phyloP scores from a whole-genome alignment of 2,329 filamentous ascomycete genomes.

The Fusarium concolor region DNA sequence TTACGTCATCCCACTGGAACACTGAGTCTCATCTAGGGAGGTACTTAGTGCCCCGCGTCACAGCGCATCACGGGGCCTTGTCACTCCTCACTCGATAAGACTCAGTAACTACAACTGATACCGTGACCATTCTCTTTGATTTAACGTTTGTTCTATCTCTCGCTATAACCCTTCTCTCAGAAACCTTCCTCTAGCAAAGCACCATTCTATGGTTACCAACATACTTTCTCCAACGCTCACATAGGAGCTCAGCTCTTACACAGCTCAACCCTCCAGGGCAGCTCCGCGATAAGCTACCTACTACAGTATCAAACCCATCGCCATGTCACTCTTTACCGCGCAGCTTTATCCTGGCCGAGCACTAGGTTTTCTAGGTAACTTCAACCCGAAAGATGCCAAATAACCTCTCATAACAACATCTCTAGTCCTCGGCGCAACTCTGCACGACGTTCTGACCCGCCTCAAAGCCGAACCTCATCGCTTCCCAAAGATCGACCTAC shows the following conservation, averaged over 20 bases:
- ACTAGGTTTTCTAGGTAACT: slow-evolving; percentile 69
- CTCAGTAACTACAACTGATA: slow-evolving; percentile 8
- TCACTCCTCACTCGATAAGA: slow-evolving; percentile 38
- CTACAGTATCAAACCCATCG: slow-evolving; percentile 6
- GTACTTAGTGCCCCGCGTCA: slow-evolving; percentile 29
- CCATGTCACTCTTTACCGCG: slow-evolving; percentile 65
- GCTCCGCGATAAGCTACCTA: slow-evolving; percentile 31
- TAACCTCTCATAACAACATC: neutral
- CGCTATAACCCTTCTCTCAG: neutral
- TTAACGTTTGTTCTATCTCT: neutral
- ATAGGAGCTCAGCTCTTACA: slow-evolving; percentile 32
- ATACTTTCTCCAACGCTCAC: slow-evolving; percentile 4
- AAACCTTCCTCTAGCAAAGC: neutral
- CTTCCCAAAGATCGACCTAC: slow-evolving; percentile 85
- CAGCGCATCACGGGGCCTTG: slow-evolving; percentile 38
- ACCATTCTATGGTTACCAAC: slow-evolving; percentile 21
- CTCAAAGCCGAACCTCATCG: slow-evolving; percentile 87
- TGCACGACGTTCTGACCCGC: slow-evolving; percentile 88
- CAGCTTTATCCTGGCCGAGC: slow-evolving; percentile 75
- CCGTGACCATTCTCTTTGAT: slow-evolving; percentile 33
- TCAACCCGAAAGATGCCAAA: slow-evolving; percentile 6
- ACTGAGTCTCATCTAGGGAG: neutral
- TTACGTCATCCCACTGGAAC: slow-evolving; percentile 36
- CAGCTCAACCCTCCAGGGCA: slow-evolving; percentile 39
- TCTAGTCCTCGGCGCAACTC: slow-evolving; percentile 85